These are phyloP conservation scores for Sphaerosporella brunnea DNA, from an alignment of 495 filamentous ascomycete species.

Conservation along the genomic window DNA sequence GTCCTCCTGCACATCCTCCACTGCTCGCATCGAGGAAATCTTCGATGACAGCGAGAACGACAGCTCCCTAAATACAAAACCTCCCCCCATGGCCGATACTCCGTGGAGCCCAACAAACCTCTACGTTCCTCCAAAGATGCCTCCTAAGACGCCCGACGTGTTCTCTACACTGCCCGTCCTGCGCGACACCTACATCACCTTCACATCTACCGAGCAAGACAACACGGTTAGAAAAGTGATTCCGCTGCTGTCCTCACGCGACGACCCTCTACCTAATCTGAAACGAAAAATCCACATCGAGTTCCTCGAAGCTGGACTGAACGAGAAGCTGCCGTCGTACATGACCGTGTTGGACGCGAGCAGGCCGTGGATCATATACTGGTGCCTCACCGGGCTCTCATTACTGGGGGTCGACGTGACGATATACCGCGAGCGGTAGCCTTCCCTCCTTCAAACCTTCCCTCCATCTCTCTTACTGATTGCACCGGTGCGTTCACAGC, in stretches of 20 bases:
- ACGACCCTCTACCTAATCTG: slow-evolving; percentile 53
- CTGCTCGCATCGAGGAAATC: slow-evolving; percentile 13
- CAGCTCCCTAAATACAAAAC: too few species aligned
- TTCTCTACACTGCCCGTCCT: slow-evolving; percentile 48
- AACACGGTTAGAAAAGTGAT: slow-evolving; percentile 50
- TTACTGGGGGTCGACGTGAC: slow-evolving; percentile 61
- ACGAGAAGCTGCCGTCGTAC: slow-evolving; percentile 39
- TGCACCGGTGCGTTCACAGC: too few species aligned
- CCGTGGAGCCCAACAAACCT: slow-evolving; percentile 15
- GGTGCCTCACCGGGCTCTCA: slow-evolving; percentile 56
- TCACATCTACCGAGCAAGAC: slow-evolving; percentile 48
- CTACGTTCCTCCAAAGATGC: slow-evolving; percentile 9
- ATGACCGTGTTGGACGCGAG: slow-evolving; percentile 62
- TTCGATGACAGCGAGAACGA: slow-evolving; percentile 2
- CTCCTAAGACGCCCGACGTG: slow-evolving; percentile 36
- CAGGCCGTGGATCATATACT: slow-evolving; percentile 86
- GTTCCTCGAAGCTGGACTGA: slow-evolving; percentile 56
- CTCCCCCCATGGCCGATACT: neutral
- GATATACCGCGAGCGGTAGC: slow-evolving; percentile 38
- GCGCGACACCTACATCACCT: slow-evolving; percentile 48
- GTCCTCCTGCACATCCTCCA: too few species aligned
- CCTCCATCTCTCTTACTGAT: too few species aligned
- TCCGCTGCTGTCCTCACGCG: slow-evolving; percentile 48
- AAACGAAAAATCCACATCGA: slow-evolving; percentile 48
- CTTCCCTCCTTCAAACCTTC: slow-evolving; percentile 31